phyloP scores from a whole-genome alignment of 768 basidiomycete species.

The Tubosaeta sp. region DNA sequence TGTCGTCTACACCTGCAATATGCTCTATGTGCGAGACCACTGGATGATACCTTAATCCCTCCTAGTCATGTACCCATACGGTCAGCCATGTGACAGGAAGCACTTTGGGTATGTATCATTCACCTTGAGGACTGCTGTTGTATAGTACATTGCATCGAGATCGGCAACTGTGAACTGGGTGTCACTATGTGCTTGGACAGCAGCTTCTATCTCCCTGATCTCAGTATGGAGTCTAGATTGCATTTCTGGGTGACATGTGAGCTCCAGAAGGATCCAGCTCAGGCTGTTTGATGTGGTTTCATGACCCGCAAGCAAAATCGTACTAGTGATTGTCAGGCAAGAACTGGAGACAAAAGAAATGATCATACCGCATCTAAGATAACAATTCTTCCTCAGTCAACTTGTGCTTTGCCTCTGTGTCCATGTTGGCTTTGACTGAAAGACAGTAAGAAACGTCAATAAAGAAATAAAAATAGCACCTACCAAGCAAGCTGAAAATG shows the following conservation, averaged over 20 bases:
- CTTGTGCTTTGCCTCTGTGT: constrained; percentile 20
- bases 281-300: constrained; percentile 53
- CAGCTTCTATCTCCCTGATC: constrained; percentile 4
- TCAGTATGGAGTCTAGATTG: constrained; percentile 54
- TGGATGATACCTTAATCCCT: constrained; percentile 45
- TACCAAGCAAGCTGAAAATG: constrained; percentile 37
- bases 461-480: constrained; percentile 7
- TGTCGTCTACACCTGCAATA: constrained; percentile 46
- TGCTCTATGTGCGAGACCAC: constrained; percentile 52
- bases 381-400: constrained; percentile 11
- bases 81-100: neutral
- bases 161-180: constrained; percentile 30
- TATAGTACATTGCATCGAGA: constrained; percentile 48
- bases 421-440: constrained; percentile 29
- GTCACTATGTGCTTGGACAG: neutral
- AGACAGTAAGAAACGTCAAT: neutral
- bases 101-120: too few species aligned
- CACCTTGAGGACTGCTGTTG: constrained; percentile 27
- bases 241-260: constrained; percentile 52
- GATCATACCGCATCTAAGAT: constrained; percentile 14
- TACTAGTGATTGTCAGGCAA: constrained; percentile 25
- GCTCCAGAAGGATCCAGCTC: constrained; percentile 36
- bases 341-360: neutral
- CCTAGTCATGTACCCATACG: neutral
- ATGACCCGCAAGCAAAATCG: constrained; percentile 45